Evolutionary conservation across 352 stramenopile species (phyloP).

Genomic region (Phytophthora foliorum): DNA sequence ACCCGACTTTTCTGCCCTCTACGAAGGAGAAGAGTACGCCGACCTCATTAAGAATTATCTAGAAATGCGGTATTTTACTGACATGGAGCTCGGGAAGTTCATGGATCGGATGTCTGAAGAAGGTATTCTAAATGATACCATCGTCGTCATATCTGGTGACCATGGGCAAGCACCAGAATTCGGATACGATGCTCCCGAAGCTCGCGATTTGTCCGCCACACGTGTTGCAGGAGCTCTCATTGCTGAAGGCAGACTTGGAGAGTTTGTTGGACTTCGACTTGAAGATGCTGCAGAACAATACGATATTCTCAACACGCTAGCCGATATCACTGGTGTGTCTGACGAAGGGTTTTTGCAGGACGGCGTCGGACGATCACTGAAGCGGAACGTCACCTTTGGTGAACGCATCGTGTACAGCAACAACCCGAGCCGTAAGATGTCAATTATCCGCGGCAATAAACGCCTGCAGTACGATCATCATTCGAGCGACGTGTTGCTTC

Average conservation of each 20-base stretch:
- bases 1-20: slow-evolving; percentile 51
- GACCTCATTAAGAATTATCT: slow-evolving; percentile 45
- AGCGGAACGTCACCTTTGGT: slow-evolving; percentile 45
- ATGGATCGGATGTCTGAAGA: slow-evolving; percentile 55
- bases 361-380: slow-evolving; percentile 51
- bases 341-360: slow-evolving; percentile 45
- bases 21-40: slow-evolving; percentile 35
- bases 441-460: slow-evolving; percentile 44
- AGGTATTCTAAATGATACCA: slow-evolving; percentile 59
- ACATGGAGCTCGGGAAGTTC: slow-evolving; percentile 59
- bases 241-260: slow-evolving; percentile 44
- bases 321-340: slow-evolving; percentile 50
- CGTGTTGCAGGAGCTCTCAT: slow-evolving; percentile 46
- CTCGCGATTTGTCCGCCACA: slow-evolving; percentile 39
- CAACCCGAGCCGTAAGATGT: slow-evolving; percentile 59
- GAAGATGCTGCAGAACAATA: slow-evolving; percentile 49
- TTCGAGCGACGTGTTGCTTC: slow-evolving; percentile 47
- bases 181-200: slow-evolving; percentile 38
- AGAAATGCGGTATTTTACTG: slow-evolving; percentile 62
- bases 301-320: slow-evolving; percentile 54
- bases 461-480: slow-evolving; percentile 57
- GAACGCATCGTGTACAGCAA: slow-evolving; percentile 60
- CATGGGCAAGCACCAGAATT: slow-evolving; percentile 59
- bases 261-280: slow-evolving; percentile 34
- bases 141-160: slow-evolving; percentile 61